Evolutionary conservation across 2,329 filamentous ascomycete species (phyloP), one percentile per base, ranked within the genome.

Genomic region (Fusarium proliferatum): DNA sequence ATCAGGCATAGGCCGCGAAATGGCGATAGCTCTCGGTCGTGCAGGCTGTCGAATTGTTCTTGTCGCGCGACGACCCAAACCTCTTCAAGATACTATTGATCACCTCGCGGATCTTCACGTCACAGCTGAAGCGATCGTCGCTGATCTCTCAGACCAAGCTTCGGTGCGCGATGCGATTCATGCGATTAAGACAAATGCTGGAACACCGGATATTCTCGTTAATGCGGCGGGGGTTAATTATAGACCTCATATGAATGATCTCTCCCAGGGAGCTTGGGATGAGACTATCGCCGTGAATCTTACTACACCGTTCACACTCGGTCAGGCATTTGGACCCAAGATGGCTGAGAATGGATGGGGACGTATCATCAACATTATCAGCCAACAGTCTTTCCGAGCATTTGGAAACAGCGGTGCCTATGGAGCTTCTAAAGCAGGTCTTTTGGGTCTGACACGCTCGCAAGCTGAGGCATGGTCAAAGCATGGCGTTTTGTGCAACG

Each of bases 401-500:
- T 81, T 71, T 11, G 80, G 79, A 1, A 80, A 81, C 45, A 80
- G 81, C 28, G 80, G 81, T 9, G 81, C 79, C 0, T 82, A 82
- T 13, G 79, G 81, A 9, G 80, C 74, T 1, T 79, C 79, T 1
- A 82, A 80, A 30, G 80, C 77, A 4, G 81, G 79, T 1, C 72
- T 82, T 9, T 63, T 81, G 0, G 77, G 79, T 0, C 53, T 82
- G 9, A 82, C 80, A 5, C 72, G 81, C 2, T 80, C 80, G 1
- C 81, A 82, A 52, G 80, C 81, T 1, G 81, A 82, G 45, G 81
- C 80, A 1, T 82, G 81, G 81, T 82, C 80, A n/a, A 67, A 60
- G 0, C 69, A 71, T 1, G 80, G 81, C 9, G 81, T 82, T 9
- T 34, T 82, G 1, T 82, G 81, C 38, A 82, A 82, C 33, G 80